phyloP scores from a whole-genome alignment of 768 basidiomycete genomes.

The Agaricus blazei region DNA sequence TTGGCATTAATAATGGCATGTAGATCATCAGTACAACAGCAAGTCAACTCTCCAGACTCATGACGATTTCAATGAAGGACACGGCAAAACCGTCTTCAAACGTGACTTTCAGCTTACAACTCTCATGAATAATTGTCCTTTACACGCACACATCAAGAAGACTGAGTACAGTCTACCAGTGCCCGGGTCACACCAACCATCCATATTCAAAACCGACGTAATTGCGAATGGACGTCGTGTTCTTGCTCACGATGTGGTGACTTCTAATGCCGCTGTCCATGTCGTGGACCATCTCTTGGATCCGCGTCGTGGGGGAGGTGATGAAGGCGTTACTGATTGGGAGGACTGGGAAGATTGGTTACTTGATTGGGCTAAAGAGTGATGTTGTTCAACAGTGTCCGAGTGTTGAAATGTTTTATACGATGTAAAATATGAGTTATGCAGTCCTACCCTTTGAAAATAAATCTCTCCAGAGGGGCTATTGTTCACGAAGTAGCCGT shows the following conservation, averaged over 20 bases:
- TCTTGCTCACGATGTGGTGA: conserved; percentile 39
- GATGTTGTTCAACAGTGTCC: too few species aligned
- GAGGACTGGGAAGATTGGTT: conserved; percentile 49
- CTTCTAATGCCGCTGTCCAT: conserved; percentile 56
- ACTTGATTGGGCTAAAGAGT: conserved; percentile 33
- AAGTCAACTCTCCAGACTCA: conserved; percentile 11
- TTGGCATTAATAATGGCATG: not conserved
- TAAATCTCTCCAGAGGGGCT: too few species aligned
- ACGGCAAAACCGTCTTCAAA: conserved; percentile 25
- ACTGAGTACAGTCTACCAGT: conserved; percentile 33
- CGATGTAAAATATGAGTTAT: too few species aligned
- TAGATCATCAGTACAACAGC: conserved; percentile 26
- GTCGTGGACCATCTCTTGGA: conserved; percentile 36
- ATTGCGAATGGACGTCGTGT: conserved; percentile 35
- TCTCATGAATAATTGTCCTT: conserved; percentile 34
- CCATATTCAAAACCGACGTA: conserved; percentile 29
- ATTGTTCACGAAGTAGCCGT: not conserved
- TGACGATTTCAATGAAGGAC: not conserved
- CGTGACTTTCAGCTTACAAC: conserved; percentile 34
- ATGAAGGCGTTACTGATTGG: conserved; percentile 18
- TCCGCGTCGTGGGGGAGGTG: conserved; percentile 24
- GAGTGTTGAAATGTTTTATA: too few species aligned
- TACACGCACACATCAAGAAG: conserved; percentile 45
- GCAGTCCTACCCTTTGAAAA: too few species aligned
- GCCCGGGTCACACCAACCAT: conserved; percentile 24